Evolutionary conservation across 2,329 filamentous ascomycete genomes (phyloP), one percentile per base, ranked within the genome.

Genomic region (Grosmannia huntii): DNA sequence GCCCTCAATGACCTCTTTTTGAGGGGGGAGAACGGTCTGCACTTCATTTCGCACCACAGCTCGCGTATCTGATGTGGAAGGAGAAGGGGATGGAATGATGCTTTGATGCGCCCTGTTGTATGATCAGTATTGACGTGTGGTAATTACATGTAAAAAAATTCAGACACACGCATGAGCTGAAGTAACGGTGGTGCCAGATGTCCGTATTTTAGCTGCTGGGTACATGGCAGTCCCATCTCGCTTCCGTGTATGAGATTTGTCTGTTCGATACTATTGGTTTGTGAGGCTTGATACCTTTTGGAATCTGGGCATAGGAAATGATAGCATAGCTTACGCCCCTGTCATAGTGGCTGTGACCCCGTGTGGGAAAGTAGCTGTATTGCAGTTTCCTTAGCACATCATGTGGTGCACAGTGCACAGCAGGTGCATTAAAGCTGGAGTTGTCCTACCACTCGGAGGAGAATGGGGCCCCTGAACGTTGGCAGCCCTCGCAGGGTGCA

Each of bases 1-100:
- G 16, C 64, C 64, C 50, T 66, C 65, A 9, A 66, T 60, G 2
- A 68, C 61, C 50, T 67, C 65, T 6, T 33, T 19, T 3, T n/a
- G 10, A 63, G 60, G 50, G 51, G 53, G 16, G 55, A 28, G 53
- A 12, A 48, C 5, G n/a, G 16, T 2, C 5, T 46, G 41, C n/a
- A 27, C 51, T 33, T 14, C 19, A 4, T 53, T 31, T 7, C 41
- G 16, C 41, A n/a, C 16, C 41, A 19, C n/a, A 5, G n/a, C 3
- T 46, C 14, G 41, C 41, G 41, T 19, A 3, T 46, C 41, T 10
- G n/a, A 46, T 2, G 44, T 38, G 6, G 52, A 21, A 4, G 52
- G 52, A 12, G 52, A 53, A 5, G 52, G 52, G 12, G 50, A 52
- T 12, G n/a, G 28, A 11, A 52, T 52, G 25, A 19, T 52, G 28